Evolutionary conservation across 768 basidiomycete genomes (phyloP).

Genomic region (Russula vinacea): DNA sequence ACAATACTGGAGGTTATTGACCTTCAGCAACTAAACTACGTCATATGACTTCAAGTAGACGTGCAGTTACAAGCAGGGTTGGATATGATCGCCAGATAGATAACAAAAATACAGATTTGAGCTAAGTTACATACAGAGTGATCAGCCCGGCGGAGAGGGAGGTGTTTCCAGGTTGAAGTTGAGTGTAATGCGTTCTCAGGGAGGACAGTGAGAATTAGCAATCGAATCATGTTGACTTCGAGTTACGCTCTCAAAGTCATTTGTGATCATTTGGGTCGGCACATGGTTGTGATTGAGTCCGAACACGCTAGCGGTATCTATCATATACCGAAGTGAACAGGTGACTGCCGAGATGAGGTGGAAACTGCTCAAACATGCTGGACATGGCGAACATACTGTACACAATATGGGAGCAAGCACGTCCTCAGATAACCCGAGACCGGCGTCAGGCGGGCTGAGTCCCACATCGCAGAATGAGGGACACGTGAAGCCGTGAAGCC

Average conservation of each 20-base stretch:
- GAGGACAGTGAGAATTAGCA: not conserved
- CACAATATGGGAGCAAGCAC: not conserved
- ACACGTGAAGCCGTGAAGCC: slow-evolving; percentile 1
- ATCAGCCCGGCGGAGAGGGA: not conserved
- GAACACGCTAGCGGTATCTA: too few species aligned
- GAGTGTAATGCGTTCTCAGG: not conserved
- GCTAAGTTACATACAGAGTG: slow-evolving; percentile 3
- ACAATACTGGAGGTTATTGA: slow-evolving; percentile 20
- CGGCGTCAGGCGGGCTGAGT: too few species aligned
- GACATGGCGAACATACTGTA: slow-evolving; percentile 10
- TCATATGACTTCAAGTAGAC: not conserved
- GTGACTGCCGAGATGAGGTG: slow-evolving; percentile 20
- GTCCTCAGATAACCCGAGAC: slow-evolving; percentile 9
- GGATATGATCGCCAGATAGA: slow-evolving; percentile 21
- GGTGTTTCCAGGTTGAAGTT: not conserved
- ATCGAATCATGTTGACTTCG: not conserved
- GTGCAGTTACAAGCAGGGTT: slow-evolving; percentile 17
- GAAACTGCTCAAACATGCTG: not conserved
- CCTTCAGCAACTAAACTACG: not conserved
- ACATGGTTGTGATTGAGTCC: too few species aligned
- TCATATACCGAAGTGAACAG: too few species aligned
- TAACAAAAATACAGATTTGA: slow-evolving; percentile 23
- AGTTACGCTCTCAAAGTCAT: not conserved
- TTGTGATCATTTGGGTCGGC: not conserved
- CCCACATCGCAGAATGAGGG: not conserved